phyloP scores from a whole-genome alignment of 352 stramenopile genomes.

The Peronospora destructor region DNA sequence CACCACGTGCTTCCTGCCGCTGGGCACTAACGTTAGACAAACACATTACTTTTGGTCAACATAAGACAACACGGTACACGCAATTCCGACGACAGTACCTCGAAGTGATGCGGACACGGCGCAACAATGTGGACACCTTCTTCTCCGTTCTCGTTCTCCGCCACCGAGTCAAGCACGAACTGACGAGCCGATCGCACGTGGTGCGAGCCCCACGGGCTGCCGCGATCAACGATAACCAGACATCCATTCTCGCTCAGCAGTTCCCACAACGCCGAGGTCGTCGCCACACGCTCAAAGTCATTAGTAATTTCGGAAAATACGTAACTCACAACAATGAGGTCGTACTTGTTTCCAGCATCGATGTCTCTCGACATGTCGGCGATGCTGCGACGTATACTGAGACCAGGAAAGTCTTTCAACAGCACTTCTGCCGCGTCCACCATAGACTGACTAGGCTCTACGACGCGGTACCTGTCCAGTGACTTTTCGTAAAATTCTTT shows the following conservation, averaged over 20 bases:
- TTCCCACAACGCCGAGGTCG: conserved; percentile 74
- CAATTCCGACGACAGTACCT: conserved; percentile 29
- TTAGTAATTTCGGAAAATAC: conserved; percentile 79
- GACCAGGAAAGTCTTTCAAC: conserved; percentile 63
- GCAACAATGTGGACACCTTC: conserved; percentile 51
- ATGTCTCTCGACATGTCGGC: conserved; percentile 76
- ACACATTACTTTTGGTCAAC: conserved; percentile 4
- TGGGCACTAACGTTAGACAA: conserved; percentile 40
- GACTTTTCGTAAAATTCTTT: conserved; percentile 63
- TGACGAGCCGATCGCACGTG: conserved; percentile 79
- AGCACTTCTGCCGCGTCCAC: conserved; percentile 65
- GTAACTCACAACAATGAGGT: conserved; percentile 68
- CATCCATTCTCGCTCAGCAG: conserved; percentile 66
- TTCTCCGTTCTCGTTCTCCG: conserved; percentile 20
- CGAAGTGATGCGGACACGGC: conserved; percentile 64
- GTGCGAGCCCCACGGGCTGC: conserved; percentile 78
- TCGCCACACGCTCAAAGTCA: conserved; percentile 74
- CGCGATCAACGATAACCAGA: conserved; percentile 69
- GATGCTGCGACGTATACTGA: conserved; percentile 66
- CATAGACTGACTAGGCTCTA: conserved; percentile 85
- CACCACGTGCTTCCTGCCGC: conserved; percentile 71
- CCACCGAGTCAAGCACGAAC: conserved; percentile 75
- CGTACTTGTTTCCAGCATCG: conserved; percentile 50
- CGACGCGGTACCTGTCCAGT: conserved; percentile 56
- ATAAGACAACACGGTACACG: background rate